Evolutionary conservation across 495 filamentous ascomycete genomes (phyloP), one percentile per base, ranked within the genome.

Genomic region (Aspergillus funiculosus): DNA sequence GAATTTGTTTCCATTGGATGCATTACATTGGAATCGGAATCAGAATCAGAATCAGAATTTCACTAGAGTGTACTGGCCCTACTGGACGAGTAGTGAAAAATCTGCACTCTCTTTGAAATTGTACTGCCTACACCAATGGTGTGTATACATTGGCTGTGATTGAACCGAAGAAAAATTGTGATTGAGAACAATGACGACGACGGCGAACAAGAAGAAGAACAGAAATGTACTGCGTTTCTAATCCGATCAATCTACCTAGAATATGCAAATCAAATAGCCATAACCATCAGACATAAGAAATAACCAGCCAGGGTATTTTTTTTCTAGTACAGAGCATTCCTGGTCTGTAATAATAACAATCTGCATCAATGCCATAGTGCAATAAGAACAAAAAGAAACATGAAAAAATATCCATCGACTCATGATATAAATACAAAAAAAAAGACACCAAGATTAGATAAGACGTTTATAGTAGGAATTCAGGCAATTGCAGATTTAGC

Each of bases 401-500:
- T 51, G 44, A 39, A 29, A 43, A 43, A 52, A 54, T 49, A 57
- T 60, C 54, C 64, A 70, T 68, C 58, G 60, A 59, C 60, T 67
- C 67, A 60, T 68, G 50, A 67, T 65, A 71, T 66, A 57, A 57
- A 46, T 67, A 65, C 60, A 64, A 50, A 41, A 27, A 20, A 13
- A 41, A 31, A 36, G n/a, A n/a, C n/a, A n/a, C 46, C 24, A 38
- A 38, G 21, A 37, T 45, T 39, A 48, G 26, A 24, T n/a, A n/a
- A n/a, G n/a, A n/a, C n/a, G n/a, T n/a, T n/a, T n/a, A n/a, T n/a
- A n/a, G n/a, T n/a, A n/a, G n/a, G n/a, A n/a, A n/a, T n/a, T n/a
- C n/a, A n/a, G n/a, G n/a, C 38, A 4, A 40, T 29, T n/a, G n/a
- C n/a, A n/a, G 13, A 52, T 68, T 47, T 60, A 87, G 58, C 86